Percentiles rank a stretch among this genome's conserved stretches.
phyloP scores from a whole-genome alignment of 129 eudicot species.

The Dittrichia graveolens region DNA sequence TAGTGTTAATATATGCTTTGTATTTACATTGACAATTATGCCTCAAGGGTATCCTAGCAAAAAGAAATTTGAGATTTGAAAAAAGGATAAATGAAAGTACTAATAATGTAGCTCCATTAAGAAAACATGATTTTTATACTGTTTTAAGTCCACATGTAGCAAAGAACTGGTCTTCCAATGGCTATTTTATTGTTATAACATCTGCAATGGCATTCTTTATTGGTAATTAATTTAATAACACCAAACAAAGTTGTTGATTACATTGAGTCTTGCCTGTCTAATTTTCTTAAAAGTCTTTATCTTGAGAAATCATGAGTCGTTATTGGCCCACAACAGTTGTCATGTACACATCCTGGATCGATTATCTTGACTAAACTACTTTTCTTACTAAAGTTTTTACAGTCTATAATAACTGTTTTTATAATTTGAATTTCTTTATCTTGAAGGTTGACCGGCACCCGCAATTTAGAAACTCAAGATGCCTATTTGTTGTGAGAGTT shows the following conservation, averaged over 20 bases:
- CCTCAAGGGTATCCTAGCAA: not conserved
- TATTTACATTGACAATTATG: not conserved
- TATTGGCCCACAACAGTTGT: conserved; percentile 47
- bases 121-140: conserved; percentile 18
- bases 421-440: not conserved
- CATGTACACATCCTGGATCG: conserved; percentile 20
- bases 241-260: conserved; percentile 37
- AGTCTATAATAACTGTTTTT: not conserved
- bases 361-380: conserved; percentile 14
- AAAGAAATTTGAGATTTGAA: too few relatives aligned
- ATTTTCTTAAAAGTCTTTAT: conserved; percentile 35
- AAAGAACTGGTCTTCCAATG: conserved; percentile 27
- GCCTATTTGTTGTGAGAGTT: conserved; percentile 82
- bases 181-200: conserved; percentile 15
- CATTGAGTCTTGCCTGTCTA: conserved; percentile 12
- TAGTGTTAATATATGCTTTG: conserved; percentile 6
- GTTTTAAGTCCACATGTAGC: conserved; percentile 38
- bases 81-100: not conserved
- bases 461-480: conserved; percentile 65
- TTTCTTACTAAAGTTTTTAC: not conserved
- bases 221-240: conserved; percentile 3
- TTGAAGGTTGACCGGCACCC: conserved; percentile 95
- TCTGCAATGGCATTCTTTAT: conserved; percentile 33
- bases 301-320: conserved; percentile 24
- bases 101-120: conserved; percentile 16